Evolutionary conservation across 805 yeast species (phyloP).

Genomic region (Candida quercuum): DNA sequence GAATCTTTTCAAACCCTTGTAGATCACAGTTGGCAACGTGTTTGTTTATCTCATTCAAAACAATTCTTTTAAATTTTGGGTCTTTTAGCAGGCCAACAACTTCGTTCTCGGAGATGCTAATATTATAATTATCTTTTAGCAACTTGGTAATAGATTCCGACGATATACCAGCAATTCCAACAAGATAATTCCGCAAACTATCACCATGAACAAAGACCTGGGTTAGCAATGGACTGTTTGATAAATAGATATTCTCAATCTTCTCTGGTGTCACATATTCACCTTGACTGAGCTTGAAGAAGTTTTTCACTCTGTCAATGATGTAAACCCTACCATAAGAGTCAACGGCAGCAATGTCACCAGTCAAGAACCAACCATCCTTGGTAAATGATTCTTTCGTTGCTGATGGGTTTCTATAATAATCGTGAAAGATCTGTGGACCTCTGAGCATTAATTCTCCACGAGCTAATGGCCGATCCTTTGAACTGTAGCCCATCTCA

Average conservation of each 20-base stretch:
- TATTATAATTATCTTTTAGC: conserved; percentile 11
- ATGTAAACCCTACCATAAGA: conserved; percentile 48
- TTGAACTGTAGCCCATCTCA: conserved; percentile 43
- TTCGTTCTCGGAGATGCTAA: conserved; percentile 10
- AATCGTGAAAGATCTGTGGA: conserved; percentile 51
- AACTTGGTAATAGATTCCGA: conserved; percentile 26
- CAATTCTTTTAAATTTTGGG: conserved; percentile 14
- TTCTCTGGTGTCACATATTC: conserved; percentile 73
- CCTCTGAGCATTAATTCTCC: conserved; percentile 65
- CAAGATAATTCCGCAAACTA: conserved; percentile 47
- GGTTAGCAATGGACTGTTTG: conserved; percentile 43
- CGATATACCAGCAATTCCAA: conserved; percentile 61
- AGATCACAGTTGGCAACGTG: conserved; percentile 28
- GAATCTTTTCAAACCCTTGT: conserved; percentile 60
- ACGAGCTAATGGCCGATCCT: conserved; percentile 34
- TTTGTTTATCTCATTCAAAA: conserved; percentile 16
- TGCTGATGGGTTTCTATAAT: conserved; percentile 49
- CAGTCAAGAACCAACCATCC: conserved; percentile 62
- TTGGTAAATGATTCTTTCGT: conserved; percentile 48
- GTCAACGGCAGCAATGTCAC: conserved; percentile 56
- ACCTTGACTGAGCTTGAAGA: conserved; percentile 62
- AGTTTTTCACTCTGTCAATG: conserved; percentile 73
- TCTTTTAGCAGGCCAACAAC: conserved; percentile 11
- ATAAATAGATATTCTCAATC: conserved; percentile 58
- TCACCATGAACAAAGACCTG: conserved; percentile 66